Conservation (phyloP, 1,284 basidiomycete genomes). For the Paramarasmius palmivorus region DNA sequence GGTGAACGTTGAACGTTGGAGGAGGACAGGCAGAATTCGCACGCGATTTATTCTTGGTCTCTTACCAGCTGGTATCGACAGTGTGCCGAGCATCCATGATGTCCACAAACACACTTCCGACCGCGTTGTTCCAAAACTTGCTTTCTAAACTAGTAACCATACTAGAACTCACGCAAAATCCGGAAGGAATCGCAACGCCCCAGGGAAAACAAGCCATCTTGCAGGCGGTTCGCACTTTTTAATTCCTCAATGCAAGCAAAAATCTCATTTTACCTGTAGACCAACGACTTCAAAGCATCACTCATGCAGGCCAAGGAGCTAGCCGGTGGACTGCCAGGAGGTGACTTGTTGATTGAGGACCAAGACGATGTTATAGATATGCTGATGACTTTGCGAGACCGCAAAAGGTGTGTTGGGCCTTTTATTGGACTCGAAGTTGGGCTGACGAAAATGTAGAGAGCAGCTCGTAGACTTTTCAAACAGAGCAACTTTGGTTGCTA, state of each 20-base stretch:
- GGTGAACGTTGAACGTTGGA: no score
- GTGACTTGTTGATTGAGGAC: constrained; percentile 61
- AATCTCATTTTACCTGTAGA: constrained; percentile 38
- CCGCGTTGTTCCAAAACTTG: constrained; percentile 50
- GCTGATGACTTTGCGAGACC: constrained; percentile 56
- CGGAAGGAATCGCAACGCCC: constrained; percentile 49
- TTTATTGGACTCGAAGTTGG: not conserved
- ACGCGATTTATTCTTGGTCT: no score
- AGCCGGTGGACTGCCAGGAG: constrained; percentile 58
- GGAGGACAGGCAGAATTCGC: no score
- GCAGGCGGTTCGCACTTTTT: constrained; percentile 51
- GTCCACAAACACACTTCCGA: constrained; percentile 37
- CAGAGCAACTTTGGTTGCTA: constrained; percentile 22
- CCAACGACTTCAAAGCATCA: constrained; percentile 62
- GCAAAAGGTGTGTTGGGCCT: constrained; percentile 48
- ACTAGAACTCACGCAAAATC: constrained; percentile 53
- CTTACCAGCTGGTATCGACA: no score
- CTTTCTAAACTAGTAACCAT: constrained; percentile 53
- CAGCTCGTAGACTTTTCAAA: constrained; percentile 44
- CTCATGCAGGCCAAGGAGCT: constrained; percentile 58
- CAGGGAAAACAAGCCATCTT: constrained; percentile 64
- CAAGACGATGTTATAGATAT: constrained; percentile 67
- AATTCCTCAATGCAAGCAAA: no score
- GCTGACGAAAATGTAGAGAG: constrained; percentile 11
- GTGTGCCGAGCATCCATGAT: constrained; percentile 14